A percentile compares a stretch with the other conserved stretches of the same genome.
Evolutionary conservation across 306 rosid species (phyloP).

Genomic region (Geum urbanum): DNA sequence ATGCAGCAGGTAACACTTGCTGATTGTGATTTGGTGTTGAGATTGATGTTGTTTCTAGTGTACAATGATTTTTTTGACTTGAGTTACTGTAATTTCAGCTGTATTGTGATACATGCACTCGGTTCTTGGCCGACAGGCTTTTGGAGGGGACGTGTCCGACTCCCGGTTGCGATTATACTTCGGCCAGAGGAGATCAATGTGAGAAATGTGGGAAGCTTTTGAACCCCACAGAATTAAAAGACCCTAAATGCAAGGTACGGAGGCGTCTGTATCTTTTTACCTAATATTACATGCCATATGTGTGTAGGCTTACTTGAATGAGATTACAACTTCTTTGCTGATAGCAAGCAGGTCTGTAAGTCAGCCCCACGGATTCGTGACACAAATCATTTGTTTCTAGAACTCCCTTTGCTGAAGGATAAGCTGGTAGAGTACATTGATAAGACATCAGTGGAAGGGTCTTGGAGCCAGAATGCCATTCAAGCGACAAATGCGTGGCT

Average conservation of each 20-base stretch:
- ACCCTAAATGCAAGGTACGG: constrained; percentile 87
- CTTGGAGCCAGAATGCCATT: constrained; percentile 94
- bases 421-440: constrained; percentile 63
- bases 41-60: neutral
- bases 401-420: constrained; percentile 75
- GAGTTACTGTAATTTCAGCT: constrained; percentile 50
- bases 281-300: neutral
- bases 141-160: constrained; percentile 92
- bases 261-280: neutral
- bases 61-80: constrained; percentile 18
- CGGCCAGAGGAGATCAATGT: constrained; percentile 96
- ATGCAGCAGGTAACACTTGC: constrained; percentile 67
- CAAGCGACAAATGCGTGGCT: constrained; percentile 91
- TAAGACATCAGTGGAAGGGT: constrained; percentile 69
- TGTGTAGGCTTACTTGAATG: neutral
- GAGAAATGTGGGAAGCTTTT: constrained; percentile 92
- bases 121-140: constrained; percentile 85
- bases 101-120: constrained; percentile 72
- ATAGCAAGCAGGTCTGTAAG: constrained; percentile 61
- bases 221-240: constrained; percentile 75
- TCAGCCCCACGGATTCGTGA: constrained; percentile 69
- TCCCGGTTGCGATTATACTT: constrained; percentile 71
- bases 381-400: constrained; percentile 89
- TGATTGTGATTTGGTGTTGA: neutral
- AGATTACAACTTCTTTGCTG: neutral